A percentile compares a stretch with the other conserved stretches of the same genome.
phyloP scores from a whole-genome alignment of 352 stramenopile genomes.

The Globisporangium parvum region DNA sequence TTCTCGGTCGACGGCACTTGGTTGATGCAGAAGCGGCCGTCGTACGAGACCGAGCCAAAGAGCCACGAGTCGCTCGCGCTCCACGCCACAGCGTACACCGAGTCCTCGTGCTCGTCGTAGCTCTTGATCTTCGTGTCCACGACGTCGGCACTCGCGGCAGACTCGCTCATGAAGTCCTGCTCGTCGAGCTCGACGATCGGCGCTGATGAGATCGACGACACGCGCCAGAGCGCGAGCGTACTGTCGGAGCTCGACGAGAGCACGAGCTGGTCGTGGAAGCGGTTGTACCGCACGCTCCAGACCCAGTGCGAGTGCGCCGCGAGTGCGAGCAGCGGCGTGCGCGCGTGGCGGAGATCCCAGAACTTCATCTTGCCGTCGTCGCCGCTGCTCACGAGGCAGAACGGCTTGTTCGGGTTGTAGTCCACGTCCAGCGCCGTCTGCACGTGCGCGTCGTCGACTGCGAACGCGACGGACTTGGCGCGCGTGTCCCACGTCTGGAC shows the following conservation, averaged over 20 bases:
- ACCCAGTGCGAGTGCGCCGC: constrained; percentile 93
- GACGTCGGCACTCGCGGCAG: constrained; percentile 44
- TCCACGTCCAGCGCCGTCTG: constrained; percentile 83
- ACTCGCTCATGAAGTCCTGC: constrained; percentile 61
- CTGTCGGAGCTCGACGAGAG: constrained; percentile 91
- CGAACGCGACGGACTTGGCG: constrained; percentile 27
- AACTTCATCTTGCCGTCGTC: constrained; percentile 97
- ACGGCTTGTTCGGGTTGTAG: constrained; percentile 98
- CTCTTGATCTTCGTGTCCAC: constrained; percentile 69
- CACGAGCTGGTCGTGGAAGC: constrained; percentile 97
- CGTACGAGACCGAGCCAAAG: constrained; percentile 93
- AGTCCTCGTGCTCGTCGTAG: constrained; percentile 94
- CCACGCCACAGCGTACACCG: constrained; percentile 93
- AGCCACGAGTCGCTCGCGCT: constrained; percentile 93
- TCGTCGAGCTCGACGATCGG: constrained; percentile 93
- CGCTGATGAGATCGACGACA: constrained; percentile 95
- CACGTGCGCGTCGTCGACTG: constrained; percentile 58
- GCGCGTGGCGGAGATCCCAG: constrained; percentile 91
- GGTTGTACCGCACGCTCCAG: constrained; percentile 93
- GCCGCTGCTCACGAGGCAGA: constrained; percentile 86
- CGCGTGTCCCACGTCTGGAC: constrained; percentile 79
- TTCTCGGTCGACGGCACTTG: constrained; percentile 98
- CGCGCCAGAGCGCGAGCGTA: constrained; percentile 93
- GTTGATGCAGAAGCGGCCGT: constrained; percentile 93
- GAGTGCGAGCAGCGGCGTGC: constrained; percentile 79